Percentiles rank a stretch among this genome's conserved stretches.
Evolutionary conservation across 148 eudicot species (phyloP).

Genomic region (Spergularia bocconei): DNA sequence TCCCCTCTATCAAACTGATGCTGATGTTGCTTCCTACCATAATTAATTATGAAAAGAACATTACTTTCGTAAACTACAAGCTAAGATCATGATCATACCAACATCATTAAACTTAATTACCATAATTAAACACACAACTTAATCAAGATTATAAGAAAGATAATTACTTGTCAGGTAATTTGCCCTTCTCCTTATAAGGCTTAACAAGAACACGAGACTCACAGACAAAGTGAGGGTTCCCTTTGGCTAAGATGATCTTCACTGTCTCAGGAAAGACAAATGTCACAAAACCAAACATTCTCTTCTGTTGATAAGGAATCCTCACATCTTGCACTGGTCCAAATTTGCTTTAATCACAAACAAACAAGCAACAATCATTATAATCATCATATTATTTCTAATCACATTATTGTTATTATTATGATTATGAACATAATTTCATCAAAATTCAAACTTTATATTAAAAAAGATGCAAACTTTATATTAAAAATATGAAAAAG

Average conservation of each 20-base stretch:
- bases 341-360: constrained; percentile 52
- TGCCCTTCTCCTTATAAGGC: constrained; percentile 97
- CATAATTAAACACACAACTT: neutral
- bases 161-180: constrained; percentile 63
- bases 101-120: neutral
- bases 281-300: constrained; percentile 97
- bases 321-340: constrained; percentile 99
- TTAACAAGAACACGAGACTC: constrained; percentile 97
- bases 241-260: constrained; percentile 78
- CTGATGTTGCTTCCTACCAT: constrained; percentile 40
- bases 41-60: neutral
- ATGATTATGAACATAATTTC: neutral
- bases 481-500: neutral
- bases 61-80: constrained; percentile 20
- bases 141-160: neutral
- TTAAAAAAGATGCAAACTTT: neutral
- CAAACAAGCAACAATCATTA: too few species aligned
- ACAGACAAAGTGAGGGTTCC: constrained; percentile 95
- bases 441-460: neutral
- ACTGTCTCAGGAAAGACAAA: constrained; percentile 85
- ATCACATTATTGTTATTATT: neutral
- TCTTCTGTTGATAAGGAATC: constrained; percentile 92
- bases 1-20: constrained; percentile 67
- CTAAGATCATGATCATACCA: neutral
- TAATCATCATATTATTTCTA: neutral